Percentiles rank a stretch among this genome's conserved stretches.
These are phyloP conservation scores for Jamesozyma piceae DNA, from an alignment of 805 yeast species.

Conservation along the genomic window DNA sequence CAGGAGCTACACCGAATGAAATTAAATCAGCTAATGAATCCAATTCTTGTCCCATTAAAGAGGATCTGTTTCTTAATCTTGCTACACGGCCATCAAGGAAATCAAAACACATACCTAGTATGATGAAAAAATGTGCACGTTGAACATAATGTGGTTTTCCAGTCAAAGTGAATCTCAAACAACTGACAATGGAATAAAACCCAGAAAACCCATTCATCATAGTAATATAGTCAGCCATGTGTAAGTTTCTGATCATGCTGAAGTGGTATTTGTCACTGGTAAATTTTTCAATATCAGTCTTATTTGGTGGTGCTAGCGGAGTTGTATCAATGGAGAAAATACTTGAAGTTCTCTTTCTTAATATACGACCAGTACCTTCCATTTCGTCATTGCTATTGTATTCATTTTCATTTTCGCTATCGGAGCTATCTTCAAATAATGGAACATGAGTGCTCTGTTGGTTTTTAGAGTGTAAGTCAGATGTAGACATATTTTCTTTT, in stretches of 20 bases:
- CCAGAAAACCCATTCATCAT: conserved; percentile 91
- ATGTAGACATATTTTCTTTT: no score
- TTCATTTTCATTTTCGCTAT: conserved; percentile 1
- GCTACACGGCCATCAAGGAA: conserved; percentile 97
- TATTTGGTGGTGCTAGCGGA: conserved; percentile 69
- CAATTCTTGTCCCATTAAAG: conserved; percentile 93
- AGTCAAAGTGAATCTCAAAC: conserved; percentile 70
- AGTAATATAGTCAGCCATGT: conserved; percentile 94
- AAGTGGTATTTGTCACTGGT: conserved; percentile 79
- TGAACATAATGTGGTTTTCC: conserved; percentile 62
- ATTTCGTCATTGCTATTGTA: conserved; percentile 2
- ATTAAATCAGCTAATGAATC: conserved; percentile 93
- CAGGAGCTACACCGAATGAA: conserved; percentile 94
- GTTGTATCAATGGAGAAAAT: conserved; percentile 41
- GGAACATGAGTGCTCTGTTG: no score
- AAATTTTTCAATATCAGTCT: conserved; percentile 66
- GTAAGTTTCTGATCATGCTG: conserved; percentile 75
- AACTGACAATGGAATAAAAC: conserved; percentile 79
- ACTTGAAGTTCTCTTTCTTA: conserved; percentile 44
- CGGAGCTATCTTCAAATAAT: no score
- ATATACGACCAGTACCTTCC: conserved; percentile 5
- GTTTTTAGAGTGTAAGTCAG: no score
- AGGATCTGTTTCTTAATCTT: conserved; percentile 80
- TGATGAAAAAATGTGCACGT: conserved; percentile 81
- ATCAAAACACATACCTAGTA: conserved; percentile 90